phyloP scores from a whole-genome alignment of 2,329 filamentous ascomycete genomes.

The Colletotrichum brevisporum region DNA sequence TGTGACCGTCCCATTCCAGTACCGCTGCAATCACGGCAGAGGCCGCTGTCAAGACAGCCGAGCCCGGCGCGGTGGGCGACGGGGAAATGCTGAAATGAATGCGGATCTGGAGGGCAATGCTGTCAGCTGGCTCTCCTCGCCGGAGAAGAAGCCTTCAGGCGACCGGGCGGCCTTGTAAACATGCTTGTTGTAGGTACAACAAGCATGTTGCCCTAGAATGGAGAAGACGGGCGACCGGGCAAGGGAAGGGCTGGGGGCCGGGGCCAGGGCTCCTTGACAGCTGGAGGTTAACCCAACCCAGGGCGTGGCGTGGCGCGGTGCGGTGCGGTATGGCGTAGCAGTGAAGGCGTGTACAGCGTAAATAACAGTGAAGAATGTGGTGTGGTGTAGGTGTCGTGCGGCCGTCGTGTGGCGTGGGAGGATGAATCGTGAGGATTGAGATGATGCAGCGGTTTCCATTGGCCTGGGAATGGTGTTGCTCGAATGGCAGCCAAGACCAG shows the following conservation, averaged over 20 bases:
- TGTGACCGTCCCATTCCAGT: neutral
- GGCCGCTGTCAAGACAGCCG: slow-evolving; percentile 33
- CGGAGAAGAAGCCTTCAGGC: slow-evolving; percentile 16
- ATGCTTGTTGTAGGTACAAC: no score
- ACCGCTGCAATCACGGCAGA: slow-evolving; percentile 34
- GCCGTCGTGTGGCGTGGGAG: slow-evolving; percentile 11
- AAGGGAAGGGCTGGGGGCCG: neutral
- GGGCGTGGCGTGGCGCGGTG: no score
- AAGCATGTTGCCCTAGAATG: neutral
- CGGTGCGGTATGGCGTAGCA: no score
- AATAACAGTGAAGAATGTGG: neutral
- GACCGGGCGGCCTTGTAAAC: neutral
- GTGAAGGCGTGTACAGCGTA: no score
- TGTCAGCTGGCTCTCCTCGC: neutral
- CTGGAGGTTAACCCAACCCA: no score
- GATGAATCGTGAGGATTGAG: slow-evolving; percentile 3
- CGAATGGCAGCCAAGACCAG: slow-evolving; percentile 6
- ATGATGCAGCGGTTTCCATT: slow-evolving; percentile 37
- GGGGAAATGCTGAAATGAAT: slow-evolving; percentile 34
- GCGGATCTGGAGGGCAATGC: slow-evolving; percentile 29
- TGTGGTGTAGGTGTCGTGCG: neutral
- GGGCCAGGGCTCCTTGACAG: no score
- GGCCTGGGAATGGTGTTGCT: slow-evolving; percentile 26
- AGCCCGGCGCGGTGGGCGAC: slow-evolving; percentile 13
- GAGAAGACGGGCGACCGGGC: neutral